Evolutionary conservation across 352 stramenopile genomes (phyloP).

Genomic region (Phytopythium montanum): DNA sequence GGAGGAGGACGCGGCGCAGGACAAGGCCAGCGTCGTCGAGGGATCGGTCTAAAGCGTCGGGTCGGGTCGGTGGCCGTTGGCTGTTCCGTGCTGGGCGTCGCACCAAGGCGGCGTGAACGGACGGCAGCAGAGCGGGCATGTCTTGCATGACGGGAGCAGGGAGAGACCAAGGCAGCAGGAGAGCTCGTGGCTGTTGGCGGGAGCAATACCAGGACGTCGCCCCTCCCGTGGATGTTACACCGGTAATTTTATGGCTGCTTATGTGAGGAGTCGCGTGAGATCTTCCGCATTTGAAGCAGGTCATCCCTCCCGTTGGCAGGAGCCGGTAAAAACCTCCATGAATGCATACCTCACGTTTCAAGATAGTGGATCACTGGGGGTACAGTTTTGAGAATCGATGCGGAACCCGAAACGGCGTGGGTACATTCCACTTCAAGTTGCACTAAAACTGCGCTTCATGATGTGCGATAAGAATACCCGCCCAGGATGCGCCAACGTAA

Average conservation of each 20-base stretch:
- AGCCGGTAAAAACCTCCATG: background rate
- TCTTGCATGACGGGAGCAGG: background rate
- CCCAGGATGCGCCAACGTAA: background rate
- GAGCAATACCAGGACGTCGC: background rate
- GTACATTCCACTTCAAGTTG: background rate
- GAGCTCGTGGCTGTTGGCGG: background rate
- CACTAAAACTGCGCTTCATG: background rate
- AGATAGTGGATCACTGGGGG: conserved; percentile 2
- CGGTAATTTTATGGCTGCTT: conserved; percentile 10
- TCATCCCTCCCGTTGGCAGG: background rate
- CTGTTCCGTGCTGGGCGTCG: background rate
- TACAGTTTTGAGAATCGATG: background rate
- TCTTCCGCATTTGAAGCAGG: background rate
- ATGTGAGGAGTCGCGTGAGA: background rate
- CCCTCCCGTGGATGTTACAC: conserved; percentile 4
- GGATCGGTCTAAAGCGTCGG: conserved; percentile 42
- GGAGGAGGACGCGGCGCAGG: conserved; percentile 21
- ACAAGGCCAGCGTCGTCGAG: conserved; percentile 51
- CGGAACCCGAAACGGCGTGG: too few relatives aligned
- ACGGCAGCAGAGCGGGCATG: background rate
- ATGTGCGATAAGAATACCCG: background rate
- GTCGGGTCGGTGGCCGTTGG: background rate
- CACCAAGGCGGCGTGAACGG: background rate
- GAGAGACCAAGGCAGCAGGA: background rate
- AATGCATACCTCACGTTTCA: background rate